A percentile compares a stretch with the other conserved stretches of the same genome.
phyloP scores from a whole-genome alignment of 257 asterid species.

The Echium plantagineum region DNA sequence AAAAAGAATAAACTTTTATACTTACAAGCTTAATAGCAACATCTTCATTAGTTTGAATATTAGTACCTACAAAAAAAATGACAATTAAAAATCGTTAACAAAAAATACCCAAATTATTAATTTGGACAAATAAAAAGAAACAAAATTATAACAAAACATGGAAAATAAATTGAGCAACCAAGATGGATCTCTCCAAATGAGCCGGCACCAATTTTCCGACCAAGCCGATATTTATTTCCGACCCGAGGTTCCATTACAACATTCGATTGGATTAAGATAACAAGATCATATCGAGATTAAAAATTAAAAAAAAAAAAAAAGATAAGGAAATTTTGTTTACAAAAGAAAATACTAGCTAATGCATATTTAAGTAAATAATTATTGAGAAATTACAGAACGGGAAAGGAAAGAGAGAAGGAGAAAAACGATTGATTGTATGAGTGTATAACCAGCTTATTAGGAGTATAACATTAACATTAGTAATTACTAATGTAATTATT shows the following conservation, averaged over 20 bases:
- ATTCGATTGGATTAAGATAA: constrained; percentile 7
- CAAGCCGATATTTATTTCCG: constrained; percentile 69
- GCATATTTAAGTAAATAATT: no score
- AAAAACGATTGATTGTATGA: no score
- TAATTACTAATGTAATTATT: no score
- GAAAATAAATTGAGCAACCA: constrained; percentile 25
- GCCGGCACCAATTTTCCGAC: constrained; percentile 88
- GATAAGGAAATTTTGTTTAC: no score
- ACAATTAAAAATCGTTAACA: background rate
- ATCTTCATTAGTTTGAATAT: constrained; percentile 74
- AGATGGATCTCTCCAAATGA: constrained; percentile 92
- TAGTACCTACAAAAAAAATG: constrained; percentile 38
- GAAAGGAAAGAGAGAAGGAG: no score
- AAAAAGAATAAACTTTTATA: background rate
- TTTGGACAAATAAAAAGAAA: background rate
- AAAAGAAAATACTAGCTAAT: no score
- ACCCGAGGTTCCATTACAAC: constrained; percentile 76
- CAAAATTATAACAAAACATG: background rate
- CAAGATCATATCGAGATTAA: background rate
- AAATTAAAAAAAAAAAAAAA: no score
- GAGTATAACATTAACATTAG: no score
- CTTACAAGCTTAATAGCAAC: constrained; percentile 86
- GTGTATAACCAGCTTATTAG: no score
- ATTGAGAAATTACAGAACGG: no score
- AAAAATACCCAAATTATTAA: no score